Conservation (phyloP, 768 basidiomycete species). For the Hemileccinum rubropunctum region DNA sequence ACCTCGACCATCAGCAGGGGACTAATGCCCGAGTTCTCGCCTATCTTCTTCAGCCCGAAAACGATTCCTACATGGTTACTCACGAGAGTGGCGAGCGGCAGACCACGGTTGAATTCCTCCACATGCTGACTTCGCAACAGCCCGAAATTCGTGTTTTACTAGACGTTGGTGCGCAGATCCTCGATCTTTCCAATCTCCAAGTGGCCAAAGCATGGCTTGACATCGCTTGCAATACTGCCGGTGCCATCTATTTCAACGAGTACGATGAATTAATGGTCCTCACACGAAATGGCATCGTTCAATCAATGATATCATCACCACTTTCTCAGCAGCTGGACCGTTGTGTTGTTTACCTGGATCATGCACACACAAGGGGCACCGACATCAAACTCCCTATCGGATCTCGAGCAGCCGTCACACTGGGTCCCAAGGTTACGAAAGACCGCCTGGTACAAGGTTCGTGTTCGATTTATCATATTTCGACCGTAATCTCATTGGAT, state of each 20-base stretch:
- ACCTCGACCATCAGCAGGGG: constrained; percentile 35
- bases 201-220: constrained; percentile 27
- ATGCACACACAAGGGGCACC: constrained; percentile 36
- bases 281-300: constrained; percentile 32
- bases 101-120: constrained; percentile 24
- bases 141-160: constrained; percentile 43
- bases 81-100: constrained; percentile 26
- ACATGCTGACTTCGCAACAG: constrained; percentile 27
- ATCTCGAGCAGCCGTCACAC: constrained; percentile 44
- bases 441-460: constrained; percentile 48
- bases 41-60: constrained; percentile 29
- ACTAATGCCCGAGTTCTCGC: constrained; percentile 42
- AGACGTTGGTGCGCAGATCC: constrained; percentile 54
- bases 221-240: constrained; percentile 27
- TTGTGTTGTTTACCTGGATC: constrained; percentile 49
- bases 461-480: constrained; percentile 1
- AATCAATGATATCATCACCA: constrained; percentile 39
- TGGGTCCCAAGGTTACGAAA: constrained; percentile 48
- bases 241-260: constrained; percentile 40
- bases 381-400: constrained; percentile 44
- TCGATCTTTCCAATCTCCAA: constrained; percentile 42
- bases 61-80: constrained; percentile 29
- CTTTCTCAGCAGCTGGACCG: constrained; percentile 37
- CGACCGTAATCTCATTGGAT: neutral
- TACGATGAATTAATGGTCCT: constrained; percentile 34